A percentile compares a stretch with the other conserved stretches of the same genome.
These are phyloP conservation scores for Trichocladium antarcticum DNA, from an alignment of 495 filamentous ascomycete genomes.

Conservation along the genomic window DNA sequence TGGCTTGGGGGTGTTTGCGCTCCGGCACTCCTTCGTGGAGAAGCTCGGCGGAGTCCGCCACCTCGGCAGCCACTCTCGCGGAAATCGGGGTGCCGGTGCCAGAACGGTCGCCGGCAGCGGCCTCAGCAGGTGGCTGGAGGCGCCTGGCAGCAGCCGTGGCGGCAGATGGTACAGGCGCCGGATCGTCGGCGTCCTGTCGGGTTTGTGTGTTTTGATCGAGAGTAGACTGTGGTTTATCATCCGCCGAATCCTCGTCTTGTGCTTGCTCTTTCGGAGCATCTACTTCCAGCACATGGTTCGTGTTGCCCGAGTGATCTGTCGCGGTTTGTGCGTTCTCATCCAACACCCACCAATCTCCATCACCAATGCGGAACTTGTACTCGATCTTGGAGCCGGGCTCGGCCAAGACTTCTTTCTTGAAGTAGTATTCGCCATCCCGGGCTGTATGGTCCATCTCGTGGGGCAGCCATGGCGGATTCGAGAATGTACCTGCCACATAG, in stretches of 20 bases:
- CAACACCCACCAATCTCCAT: constrained; percentile 54
- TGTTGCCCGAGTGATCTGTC: constrained; percentile 45
- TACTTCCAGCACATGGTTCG: constrained; percentile 46
- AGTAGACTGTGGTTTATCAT: no score
- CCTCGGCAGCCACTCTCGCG: constrained; percentile 28
- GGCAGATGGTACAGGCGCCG: neutral
- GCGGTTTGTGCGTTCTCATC: constrained; percentile 45
- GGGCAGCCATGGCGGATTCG: constrained; percentile 51
- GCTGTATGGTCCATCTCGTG: constrained; percentile 45
- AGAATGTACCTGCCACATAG: constrained; percentile 55
- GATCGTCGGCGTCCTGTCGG: no score
- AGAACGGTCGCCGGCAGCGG: constrained; percentile 1
- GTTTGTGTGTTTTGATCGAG: no score
- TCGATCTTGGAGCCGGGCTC: constrained; percentile 43
- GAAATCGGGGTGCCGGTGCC: constrained; percentile 16
- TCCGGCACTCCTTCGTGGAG: constrained; percentile 27
- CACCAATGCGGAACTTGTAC: constrained; percentile 59
- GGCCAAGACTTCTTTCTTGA: constrained; percentile 37
- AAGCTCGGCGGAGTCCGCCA: constrained; percentile 33
- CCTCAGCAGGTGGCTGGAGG: constrained; percentile 1
- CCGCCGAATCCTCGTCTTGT: neutral
- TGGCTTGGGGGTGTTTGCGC: constrained; percentile 21
- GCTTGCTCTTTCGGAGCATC: constrained; percentile 16
- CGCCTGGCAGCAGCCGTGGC: constrained; percentile 1
- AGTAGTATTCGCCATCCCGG: constrained; percentile 34